These are phyloP conservation scores for Fomitopsis betulina DNA, from an alignment of 1,284 basidiomycete species.

Conservation along the genomic window DNA sequence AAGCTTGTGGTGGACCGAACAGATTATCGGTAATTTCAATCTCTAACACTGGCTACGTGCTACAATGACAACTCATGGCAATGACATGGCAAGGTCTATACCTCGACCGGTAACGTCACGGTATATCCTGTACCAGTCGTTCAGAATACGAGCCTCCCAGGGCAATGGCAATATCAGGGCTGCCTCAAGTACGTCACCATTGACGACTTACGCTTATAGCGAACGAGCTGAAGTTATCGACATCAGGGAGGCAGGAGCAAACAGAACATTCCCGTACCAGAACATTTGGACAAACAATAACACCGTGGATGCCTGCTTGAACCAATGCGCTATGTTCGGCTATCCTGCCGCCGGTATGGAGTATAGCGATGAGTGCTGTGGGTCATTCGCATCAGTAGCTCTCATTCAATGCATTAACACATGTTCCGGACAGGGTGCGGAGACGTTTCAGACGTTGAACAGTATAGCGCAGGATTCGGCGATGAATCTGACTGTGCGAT, in stretches of 20 bases:
- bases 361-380: constrained; percentile 60
- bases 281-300: constrained; percentile 57
- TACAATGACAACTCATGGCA: neutral
- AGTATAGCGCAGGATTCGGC: constrained; percentile 37
- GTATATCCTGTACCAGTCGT: constrained; percentile 54
- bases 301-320: constrained; percentile 54
- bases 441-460: constrained; percentile 49
- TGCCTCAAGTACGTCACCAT: constrained; percentile 52
- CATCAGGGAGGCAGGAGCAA: constrained; percentile 29
- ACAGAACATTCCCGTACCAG: constrained; percentile 55
- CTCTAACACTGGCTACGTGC: constrained; percentile 1
- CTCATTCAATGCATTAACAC: neutral
- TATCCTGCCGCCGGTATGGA: constrained; percentile 64
- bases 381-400: constrained; percentile 25
- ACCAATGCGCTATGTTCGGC: constrained; percentile 60
- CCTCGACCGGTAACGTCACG: constrained; percentile 44
- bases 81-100: constrained; percentile 40
- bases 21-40: constrained; percentile 46
- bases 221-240: neutral
- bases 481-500: constrained; percentile 49
- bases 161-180: constrained; percentile 59
- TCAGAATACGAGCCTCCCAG: constrained; percentile 52
- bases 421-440: constrained; percentile 50
- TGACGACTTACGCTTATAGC: neutral
- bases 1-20: constrained; percentile 68